Evolutionary conservation across 1,139 yeast species (phyloP), one percentile per base, ranked within the genome.

Genomic region (Meyerozyma carpophila): DNA sequence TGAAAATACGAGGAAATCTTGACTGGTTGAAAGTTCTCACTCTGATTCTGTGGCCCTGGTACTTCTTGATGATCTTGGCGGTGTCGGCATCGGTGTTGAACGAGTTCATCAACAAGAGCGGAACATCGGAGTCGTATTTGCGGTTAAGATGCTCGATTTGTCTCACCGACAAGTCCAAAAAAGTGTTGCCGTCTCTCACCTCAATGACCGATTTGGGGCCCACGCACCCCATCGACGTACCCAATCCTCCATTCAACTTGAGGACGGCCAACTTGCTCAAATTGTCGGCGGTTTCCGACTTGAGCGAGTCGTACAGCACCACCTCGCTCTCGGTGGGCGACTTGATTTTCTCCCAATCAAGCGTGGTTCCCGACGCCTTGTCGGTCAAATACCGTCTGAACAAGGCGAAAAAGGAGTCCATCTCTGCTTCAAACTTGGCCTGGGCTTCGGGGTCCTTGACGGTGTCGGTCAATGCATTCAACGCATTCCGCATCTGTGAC

Each of bases 201-300:
- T 93, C 98, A 64, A 93, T 94, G 53, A 93, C 95, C 20, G 96
- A 87, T 68, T 93, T 93, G 50, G 98, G 98, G 47, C 98, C 98
- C 51, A 93, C 98, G 73, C 98, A 94, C 46, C 98, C 98, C 98
- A 93, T 93, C 13, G 98, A 91, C 32, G 98, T 93, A 63, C 98
- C 98, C 56, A 93, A 77, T 42, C 98, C 98, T 75, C 98, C 98
- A 65, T 93, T 93, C 63, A 93, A 80, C 72, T 93, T 93, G 66
- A 93, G 77, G 40, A 93, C 98, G 4, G 98, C 98, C 63, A 93
- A 78, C 67, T 91, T 91, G 55, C 82, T 69, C 61, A 94, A 77
- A 65, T 82, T 82, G 45, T 69, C 64, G 43, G 75, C 59, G 43
- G 67, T 62, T 28, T 48, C 46, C 27, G 58, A 53, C 10, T 57